These are phyloP conservation scores for Anastatica hierochuntica DNA, from an alignment of 345 rosid species.

Conservation along the genomic window DNA sequence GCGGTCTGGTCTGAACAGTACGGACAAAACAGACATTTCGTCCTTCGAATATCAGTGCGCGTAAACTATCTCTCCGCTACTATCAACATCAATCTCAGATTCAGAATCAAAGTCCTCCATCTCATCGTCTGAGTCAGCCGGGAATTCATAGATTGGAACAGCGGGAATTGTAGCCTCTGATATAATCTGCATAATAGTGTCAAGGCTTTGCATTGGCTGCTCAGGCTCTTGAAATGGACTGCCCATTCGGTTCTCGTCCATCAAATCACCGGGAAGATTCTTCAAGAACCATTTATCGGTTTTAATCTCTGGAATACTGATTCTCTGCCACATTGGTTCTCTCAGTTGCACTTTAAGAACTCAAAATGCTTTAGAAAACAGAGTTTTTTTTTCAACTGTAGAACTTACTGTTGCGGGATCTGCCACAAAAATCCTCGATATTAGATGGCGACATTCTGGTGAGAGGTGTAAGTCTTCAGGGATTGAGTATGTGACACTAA, in stretches of 20 bases:
- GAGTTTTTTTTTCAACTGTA: background rate
- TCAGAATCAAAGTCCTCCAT: constrained; percentile 86
- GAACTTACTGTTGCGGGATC: constrained; percentile 27
- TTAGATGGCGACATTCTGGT: constrained; percentile 25
- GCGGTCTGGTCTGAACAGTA: constrained; percentile 8
- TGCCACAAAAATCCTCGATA: constrained; percentile 25
- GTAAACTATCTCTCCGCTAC: constrained; percentile 85
- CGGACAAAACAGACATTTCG: constrained; percentile 5
- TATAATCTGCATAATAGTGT: constrained; percentile 86
- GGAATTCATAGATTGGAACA: constrained; percentile 33
- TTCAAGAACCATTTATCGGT: constrained; percentile 76
- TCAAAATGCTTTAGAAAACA: background rate
- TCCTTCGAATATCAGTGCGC: constrained; percentile 30
- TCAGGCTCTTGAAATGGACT: constrained; percentile 69
- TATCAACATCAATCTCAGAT: constrained; percentile 77
- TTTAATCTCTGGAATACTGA: constrained; percentile 67
- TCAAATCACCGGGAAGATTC: constrained; percentile 74
- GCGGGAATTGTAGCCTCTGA: constrained; percentile 85
- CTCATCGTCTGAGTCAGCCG: constrained; percentile 52
- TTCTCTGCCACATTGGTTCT: constrained; percentile 51
- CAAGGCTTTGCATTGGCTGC: constrained; percentile 75
- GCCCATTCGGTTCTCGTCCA: constrained; percentile 50
- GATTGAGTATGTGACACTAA: constrained; percentile 28
- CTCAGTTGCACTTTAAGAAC: background rate
- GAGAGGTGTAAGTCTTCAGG: constrained; percentile 26